A percentile compares a stretch with the other conserved stretches of the same genome.
phyloP scores from a whole-genome alignment of 768 basidiomycete species.

The Mycena chlorophos region DNA sequence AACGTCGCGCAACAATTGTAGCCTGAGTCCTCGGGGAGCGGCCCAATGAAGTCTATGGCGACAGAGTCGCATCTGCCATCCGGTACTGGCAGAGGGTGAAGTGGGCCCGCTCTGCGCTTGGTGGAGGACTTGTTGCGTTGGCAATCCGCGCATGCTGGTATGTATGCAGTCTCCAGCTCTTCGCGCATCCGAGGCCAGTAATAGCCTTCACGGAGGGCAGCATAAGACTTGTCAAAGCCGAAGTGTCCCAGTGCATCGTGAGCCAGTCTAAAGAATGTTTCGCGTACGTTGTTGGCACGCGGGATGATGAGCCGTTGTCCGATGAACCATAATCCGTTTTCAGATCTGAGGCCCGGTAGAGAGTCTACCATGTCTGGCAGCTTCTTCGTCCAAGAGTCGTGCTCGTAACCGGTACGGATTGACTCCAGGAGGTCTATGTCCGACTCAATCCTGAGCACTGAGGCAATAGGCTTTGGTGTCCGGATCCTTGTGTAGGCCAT shows the following conservation, averaged over 20 bases:
- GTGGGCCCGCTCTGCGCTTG: too few species aligned
- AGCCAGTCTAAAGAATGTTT: slow-evolving; percentile 12
- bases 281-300: background rate
- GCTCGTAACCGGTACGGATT: background rate
- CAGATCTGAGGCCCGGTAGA: too few species aligned
- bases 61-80: too few species aligned
- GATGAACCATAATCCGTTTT: too few species aligned
- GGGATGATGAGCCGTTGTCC: too few species aligned
- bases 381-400: slow-evolving; percentile 5
- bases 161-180: slow-evolving; percentile 21
- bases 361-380: too few species aligned
- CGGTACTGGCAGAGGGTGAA: too few species aligned
- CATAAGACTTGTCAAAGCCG: slow-evolving; percentile 19
- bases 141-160: slow-evolving; percentile 29
- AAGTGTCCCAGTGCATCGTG: slow-evolving; percentile 20
- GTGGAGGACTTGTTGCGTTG: slow-evolving; percentile 33
- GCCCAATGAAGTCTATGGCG: too few species aligned
- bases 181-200: slow-evolving; percentile 9
- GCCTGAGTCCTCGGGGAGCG: too few species aligned
- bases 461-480: too few species aligned
- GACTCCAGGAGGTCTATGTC: background rate
- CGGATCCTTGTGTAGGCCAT: too few species aligned
- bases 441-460: background rate
- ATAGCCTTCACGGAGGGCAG: slow-evolving; percentile 3
- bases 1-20: too few species aligned